Percentiles rank a stretch among this genome's conserved stretches.
phyloP scores from a whole-genome alignment of 2,329 filamentous ascomycete genomes.

The Penicillium polonicum region DNA sequence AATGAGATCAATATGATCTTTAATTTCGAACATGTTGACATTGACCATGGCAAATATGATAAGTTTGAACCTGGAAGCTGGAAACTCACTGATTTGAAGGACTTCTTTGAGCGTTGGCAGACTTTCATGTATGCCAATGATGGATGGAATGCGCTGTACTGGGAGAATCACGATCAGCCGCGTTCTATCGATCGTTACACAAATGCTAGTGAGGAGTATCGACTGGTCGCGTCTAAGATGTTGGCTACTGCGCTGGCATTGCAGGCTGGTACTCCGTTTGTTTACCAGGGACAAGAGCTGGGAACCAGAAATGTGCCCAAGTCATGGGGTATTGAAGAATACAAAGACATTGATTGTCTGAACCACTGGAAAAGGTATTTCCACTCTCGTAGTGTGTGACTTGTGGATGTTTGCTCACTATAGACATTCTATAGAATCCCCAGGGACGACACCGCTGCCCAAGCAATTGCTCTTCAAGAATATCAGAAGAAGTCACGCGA shows the following conservation, averaged over 20 bases:
- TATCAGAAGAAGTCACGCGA: conserved; percentile 54
- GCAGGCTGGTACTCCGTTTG: conserved; percentile 62
- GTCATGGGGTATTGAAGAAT: conserved; percentile 62
- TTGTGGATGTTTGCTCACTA: not conserved
- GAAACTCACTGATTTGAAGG: conserved; percentile 54
- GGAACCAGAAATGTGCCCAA: conserved; percentile 65
- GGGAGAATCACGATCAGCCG: conserved; percentile 66
- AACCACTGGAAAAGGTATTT: conserved; percentile 56
- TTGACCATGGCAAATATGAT: conserved; percentile 54
- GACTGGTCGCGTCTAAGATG: conserved; percentile 57
- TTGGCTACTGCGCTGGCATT: conserved; percentile 58
- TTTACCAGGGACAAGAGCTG: conserved; percentile 70
- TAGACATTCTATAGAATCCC: conserved; percentile 28
- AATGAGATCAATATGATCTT: conserved; percentile 71
- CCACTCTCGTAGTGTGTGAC: not conserved
- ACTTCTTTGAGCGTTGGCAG: conserved; percentile 59
- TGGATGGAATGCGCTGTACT: conserved; percentile 65
- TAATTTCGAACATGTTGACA: conserved; percentile 67
- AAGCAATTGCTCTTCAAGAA: conserved; percentile 32
- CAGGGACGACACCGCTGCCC: conserved; percentile 30
- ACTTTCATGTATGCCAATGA: conserved; percentile 57
- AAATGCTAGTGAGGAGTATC: conserved; percentile 51
- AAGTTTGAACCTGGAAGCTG: conserved; percentile 51
- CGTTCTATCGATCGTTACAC: conserved; percentile 59
- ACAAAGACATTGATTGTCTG: conserved; percentile 64